phyloP scores from a whole-genome alignment of 1,284 basidiomycete species.

The Cutaneotrichosporon mucoides region DNA sequence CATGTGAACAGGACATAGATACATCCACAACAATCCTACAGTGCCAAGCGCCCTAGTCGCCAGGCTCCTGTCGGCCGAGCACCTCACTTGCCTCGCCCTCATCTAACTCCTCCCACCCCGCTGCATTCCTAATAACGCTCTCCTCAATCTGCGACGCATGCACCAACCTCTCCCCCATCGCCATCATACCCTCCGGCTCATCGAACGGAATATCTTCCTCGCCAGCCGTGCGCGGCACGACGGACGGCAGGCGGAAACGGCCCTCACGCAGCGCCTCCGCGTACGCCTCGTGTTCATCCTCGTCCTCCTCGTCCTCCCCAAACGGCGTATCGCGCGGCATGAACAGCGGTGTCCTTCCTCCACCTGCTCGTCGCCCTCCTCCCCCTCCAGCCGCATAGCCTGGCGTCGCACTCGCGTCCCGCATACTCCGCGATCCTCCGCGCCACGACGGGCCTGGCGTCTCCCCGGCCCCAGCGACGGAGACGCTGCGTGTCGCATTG shows the following conservation, averaged over 20 bases:
- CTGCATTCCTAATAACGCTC: conserved; percentile 34
- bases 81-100: conserved; percentile 44
- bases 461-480: conserved; percentile 20
- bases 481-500: conserved; percentile 37
- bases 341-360: conserved; percentile 36
- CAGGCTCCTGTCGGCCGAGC: conserved; percentile 41
- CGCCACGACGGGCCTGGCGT: not conserved
- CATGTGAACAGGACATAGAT: too few relatives aligned
- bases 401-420: conserved; percentile 17
- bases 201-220: conserved; percentile 42
- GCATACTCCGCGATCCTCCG: conserved; percentile 3
- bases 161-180: conserved; percentile 38
- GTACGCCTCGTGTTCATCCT: conserved; percentile 43
- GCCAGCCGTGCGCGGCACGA: conserved; percentile 30
- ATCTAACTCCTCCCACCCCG: conserved; percentile 42
- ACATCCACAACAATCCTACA: too few relatives aligned
- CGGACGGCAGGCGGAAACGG: conserved; percentile 35
- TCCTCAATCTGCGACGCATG: conserved; percentile 42
- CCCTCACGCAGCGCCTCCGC: conserved; percentile 37
- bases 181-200: conserved; percentile 38
- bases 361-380: too few relatives aligned
- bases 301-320: conserved; percentile 44
- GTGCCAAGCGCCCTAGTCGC: conserved; percentile 27
- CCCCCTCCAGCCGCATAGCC: conserved; percentile 12
- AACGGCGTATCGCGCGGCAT: conserved; percentile 42